Evolutionary conservation across 257 asterid genomes (phyloP).

Genomic region (Gentiana straminea): DNA sequence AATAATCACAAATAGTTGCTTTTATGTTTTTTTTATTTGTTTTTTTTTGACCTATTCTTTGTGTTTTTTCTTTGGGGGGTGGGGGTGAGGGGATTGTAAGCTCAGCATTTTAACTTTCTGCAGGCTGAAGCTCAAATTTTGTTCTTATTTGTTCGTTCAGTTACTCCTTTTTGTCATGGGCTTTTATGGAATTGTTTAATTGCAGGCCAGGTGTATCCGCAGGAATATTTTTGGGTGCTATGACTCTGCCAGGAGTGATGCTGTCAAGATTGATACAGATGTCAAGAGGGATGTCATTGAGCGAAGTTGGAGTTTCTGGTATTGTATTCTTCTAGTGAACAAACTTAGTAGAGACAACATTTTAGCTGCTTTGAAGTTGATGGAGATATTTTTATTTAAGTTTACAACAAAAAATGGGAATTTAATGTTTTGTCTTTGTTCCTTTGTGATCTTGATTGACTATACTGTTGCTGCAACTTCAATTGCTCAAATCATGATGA

Average conservation of each 20-base stretch:
- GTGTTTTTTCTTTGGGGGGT: neutral
- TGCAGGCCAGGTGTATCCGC: constrained; percentile 85
- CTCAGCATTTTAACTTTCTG: neutral
- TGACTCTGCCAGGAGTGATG: constrained; percentile 74
- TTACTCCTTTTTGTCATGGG: neutral
- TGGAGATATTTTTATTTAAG: too few species aligned
- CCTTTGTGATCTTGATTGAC: too few species aligned
- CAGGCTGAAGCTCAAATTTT: neutral
- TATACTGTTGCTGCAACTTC: too few species aligned
- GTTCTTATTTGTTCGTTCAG: neutral
- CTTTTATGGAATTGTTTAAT: constrained; percentile 1
- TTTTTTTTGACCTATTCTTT: too few species aligned
- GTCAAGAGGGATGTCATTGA: constrained; percentile 35
- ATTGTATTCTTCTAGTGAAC: neutral
- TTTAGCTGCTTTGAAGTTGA: too few species aligned
- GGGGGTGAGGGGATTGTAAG: neutral
- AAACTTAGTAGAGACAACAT: too few species aligned
- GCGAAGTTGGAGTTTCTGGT: constrained; percentile 51
- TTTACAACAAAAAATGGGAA: too few species aligned
- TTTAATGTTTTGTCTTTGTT: too few species aligned
- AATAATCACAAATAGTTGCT: neutral
- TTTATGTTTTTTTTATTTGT: neutral
- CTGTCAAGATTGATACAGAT: constrained; percentile 66
- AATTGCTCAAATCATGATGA: too few species aligned
- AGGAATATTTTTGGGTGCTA: constrained; percentile 79